These are phyloP conservation scores for Thelonectria rubi DNA, from an alignment of 2,329 filamentous ascomycete species.

Conservation along the genomic window DNA sequence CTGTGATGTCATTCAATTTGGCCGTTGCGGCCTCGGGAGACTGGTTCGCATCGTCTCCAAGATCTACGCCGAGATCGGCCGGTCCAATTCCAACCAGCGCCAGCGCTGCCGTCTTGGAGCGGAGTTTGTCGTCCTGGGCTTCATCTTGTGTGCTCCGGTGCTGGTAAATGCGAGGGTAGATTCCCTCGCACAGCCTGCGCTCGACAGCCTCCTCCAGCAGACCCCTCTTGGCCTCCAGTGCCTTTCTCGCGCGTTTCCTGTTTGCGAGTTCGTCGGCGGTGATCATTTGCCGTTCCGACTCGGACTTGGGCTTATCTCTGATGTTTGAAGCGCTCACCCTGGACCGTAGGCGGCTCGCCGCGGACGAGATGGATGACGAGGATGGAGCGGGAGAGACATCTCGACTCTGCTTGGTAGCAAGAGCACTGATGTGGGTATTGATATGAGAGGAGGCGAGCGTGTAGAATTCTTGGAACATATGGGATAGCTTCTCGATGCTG, in stretches of 20 bases:
- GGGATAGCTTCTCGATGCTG: constrained; percentile 81
- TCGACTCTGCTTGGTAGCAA: constrained; percentile 79
- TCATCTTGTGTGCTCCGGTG: constrained; percentile 94
- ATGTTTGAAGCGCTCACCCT: constrained; percentile 64
- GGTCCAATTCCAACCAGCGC: constrained; percentile 91
- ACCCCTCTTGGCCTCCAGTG: constrained; percentile 79
- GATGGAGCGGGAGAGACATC: constrained; percentile 67
- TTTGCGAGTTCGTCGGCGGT: constrained; percentile 85
- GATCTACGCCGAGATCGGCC: constrained; percentile 82
- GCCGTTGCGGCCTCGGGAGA: constrained; percentile 66
- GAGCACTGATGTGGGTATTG: constrained; percentile 82
- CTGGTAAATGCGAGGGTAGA: constrained; percentile 89
- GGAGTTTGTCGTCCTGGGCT: constrained; percentile 90
- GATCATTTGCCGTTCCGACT: constrained; percentile 81
- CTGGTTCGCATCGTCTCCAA: constrained; percentile 66
- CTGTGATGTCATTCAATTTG: constrained; percentile 73
- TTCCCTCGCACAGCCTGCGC: constrained; percentile 81
- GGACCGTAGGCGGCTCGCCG: constrained; percentile 64
- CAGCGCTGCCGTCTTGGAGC: constrained; percentile 91
- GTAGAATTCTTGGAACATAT: constrained; percentile 97
- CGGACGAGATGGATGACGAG: constrained; percentile 63
- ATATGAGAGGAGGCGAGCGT: constrained; percentile 81
- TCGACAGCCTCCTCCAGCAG: constrained; percentile 92
- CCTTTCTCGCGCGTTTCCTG: constrained; percentile 78
- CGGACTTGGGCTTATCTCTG: constrained; percentile 61